Evolutionary conservation across 2,329 filamentous ascomycete species (phyloP).

Genomic region (Trichophyton benhamiae): DNA sequence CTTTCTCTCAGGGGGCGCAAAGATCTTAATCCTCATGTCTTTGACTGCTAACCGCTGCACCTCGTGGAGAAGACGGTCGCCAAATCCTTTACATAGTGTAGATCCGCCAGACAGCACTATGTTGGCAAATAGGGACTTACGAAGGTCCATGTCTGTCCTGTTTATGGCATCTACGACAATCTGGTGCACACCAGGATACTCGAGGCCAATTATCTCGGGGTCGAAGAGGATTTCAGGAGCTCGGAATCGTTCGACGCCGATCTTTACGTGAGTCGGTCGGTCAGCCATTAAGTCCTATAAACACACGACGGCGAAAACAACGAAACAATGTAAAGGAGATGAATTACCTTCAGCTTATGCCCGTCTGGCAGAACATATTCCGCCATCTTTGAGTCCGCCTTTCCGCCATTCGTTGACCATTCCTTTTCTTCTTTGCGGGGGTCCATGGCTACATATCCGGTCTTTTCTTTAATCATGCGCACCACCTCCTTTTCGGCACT

Average conservation of each 20-base stretch:
- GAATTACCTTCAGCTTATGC: conserved; percentile 71
- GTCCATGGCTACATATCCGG: conserved; percentile 80
- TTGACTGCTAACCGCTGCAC: conserved; percentile 89
- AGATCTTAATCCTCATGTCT: conserved; percentile 99
- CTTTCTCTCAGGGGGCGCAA: conserved; percentile 91
- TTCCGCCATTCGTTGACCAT: conserved; percentile 60
- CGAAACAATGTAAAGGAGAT: background rate
- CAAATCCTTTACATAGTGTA: conserved; percentile 93
- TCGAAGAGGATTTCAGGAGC: conserved; percentile 97
- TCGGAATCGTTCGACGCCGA: conserved; percentile 87
- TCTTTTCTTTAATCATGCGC: conserved; percentile 87
- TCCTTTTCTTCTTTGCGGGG: conserved; percentile 94
- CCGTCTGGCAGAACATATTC: conserved; percentile 90
- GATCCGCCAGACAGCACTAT: conserved; percentile 95
- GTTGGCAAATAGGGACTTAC: conserved; percentile 87
- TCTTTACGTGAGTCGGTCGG: conserved; percentile 34
- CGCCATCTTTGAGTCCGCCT: conserved; percentile 64
- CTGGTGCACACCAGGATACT: conserved; percentile 94
- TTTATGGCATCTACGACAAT: conserved; percentile 95
- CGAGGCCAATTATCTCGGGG: conserved; percentile 88
- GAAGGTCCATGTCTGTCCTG: conserved; percentile 86
- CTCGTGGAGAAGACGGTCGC: conserved; percentile 80
- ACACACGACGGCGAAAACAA: conserved; percentile 1
- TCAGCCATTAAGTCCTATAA: background rate
- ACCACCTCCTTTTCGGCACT: conserved; percentile 99